Conservation (phyloP, 1,284 basidiomycete genomes). For the Ustilago esculenta region DNA sequence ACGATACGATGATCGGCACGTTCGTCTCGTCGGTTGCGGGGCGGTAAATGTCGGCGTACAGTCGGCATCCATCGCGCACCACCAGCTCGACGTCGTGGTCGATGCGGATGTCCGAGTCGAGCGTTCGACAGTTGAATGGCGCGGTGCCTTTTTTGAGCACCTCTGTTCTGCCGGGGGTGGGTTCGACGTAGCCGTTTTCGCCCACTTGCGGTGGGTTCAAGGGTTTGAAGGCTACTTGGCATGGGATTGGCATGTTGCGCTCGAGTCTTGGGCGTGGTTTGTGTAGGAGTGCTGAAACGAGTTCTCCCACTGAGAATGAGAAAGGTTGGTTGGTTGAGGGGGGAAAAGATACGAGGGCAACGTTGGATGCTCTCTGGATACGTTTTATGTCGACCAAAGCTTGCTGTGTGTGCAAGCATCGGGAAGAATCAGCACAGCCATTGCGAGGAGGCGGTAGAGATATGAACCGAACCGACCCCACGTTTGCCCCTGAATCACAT, state of each 20-base stretch:
- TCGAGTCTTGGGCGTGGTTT: too few species aligned
- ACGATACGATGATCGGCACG: constrained; percentile 51
- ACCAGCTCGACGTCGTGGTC: constrained; percentile 49
- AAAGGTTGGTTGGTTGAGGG: too few species aligned
- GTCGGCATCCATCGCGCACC: constrained; percentile 54
- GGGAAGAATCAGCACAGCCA: too few species aligned
- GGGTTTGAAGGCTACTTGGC: constrained; percentile 13
- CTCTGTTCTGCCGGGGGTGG: constrained; percentile 7
- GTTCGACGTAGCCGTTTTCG: constrained; percentile 17
- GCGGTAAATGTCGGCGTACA: constrained; percentile 58
- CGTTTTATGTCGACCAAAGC: too few species aligned
- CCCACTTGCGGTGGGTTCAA: constrained; percentile 16
- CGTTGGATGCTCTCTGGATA: too few species aligned
- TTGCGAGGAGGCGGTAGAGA: too few species aligned
- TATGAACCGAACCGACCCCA: too few species aligned
- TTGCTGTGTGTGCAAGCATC: too few species aligned
- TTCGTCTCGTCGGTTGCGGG: constrained; percentile 37
- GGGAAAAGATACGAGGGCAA: too few species aligned
- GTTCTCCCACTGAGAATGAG: too few species aligned
- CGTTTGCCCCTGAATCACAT: too few species aligned
- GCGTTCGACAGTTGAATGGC: constrained; percentile 4
- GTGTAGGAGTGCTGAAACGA: too few species aligned
- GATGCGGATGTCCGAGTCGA: constrained; percentile 40
- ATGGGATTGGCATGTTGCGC: constrained; percentile 8
- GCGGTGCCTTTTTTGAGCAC: constrained; percentile 13